A percentile compares a stretch with the other conserved stretches of the same genome.
Evolutionary conservation across 768 basidiomycete species (phyloP).

Genomic region (Pleurotus cornucopiae): DNA sequence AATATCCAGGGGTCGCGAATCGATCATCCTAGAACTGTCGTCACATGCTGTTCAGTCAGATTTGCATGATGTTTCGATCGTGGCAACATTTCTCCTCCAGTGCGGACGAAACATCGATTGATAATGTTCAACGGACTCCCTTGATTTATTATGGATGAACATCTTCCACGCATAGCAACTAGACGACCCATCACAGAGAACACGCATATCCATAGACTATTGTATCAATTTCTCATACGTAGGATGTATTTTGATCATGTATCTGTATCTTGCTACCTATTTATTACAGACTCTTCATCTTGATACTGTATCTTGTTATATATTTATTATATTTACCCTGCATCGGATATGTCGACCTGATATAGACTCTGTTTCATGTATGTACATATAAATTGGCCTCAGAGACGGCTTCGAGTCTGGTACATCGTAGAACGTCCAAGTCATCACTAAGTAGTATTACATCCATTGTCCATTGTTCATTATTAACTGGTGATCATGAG

Average conservation of each 20-base stretch:
- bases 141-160: not conserved
- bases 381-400: too few species aligned
- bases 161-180: too few species aligned
- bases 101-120: conserved; percentile 46
- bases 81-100: conserved; percentile 43
- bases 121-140: not conserved
- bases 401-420: too few species aligned
- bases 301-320: not conserved
- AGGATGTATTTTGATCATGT: not conserved
- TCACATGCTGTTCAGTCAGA: conserved; percentile 39
- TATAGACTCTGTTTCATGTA: not conserved
- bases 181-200: too few species aligned
- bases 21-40: conserved; percentile 40
- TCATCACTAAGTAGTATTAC: too few species aligned
- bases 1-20: conserved; percentile 29
- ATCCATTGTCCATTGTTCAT: too few species aligned
- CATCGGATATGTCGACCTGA: not conserved
- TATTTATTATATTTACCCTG: not conserved
- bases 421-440: too few species aligned
- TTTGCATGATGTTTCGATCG: conserved; percentile 40
- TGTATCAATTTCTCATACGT: not conserved
- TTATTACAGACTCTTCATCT: not conserved
- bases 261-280: not conserved
- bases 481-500: too few species aligned
- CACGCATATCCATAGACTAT: not conserved